Percentiles rank a stretch among this genome's conserved stretches.
Evolutionary conservation across 768 basidiomycete genomes (phyloP).

Genomic region (Tricholoma matsutake): DNA sequence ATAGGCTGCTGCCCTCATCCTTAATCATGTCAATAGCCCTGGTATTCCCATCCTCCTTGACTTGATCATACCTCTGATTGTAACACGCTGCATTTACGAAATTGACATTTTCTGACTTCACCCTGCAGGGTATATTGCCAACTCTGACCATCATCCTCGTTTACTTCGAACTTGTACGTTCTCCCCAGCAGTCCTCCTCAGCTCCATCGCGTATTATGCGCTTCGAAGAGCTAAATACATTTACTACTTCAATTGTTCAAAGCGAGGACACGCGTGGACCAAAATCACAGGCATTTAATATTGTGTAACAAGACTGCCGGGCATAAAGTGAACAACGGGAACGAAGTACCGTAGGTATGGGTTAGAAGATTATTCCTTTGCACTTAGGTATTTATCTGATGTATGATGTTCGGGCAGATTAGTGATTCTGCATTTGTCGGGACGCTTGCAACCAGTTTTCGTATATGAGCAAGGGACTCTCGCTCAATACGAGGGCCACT

Average conservation of each 20-base stretch:
- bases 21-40: neutral
- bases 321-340: no score
- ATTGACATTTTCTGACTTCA: neutral
- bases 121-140: neutral
- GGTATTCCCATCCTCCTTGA: neutral
- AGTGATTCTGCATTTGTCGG: no score
- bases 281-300: constrained; percentile 3
- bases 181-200: neutral
- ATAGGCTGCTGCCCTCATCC: constrained; percentile 4
- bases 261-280: neutral
- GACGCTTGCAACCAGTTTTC: no score
- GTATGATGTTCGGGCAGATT: no score
- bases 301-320: neutral
- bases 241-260: neutral
- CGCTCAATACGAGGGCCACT: no score
- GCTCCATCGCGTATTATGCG: neutral
- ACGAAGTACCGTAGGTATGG: no score
- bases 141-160: neutral
- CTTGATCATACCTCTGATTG: neutral
- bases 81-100: neutral
- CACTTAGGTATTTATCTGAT: no score
- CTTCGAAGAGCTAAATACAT: constrained; percentile 17
- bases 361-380: no score
- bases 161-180: neutral
- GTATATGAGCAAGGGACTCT: no score